Base-by-base conservation (phyloP, 768 basidiomycete species). In the Mycena rebaudengoi region DNA sequence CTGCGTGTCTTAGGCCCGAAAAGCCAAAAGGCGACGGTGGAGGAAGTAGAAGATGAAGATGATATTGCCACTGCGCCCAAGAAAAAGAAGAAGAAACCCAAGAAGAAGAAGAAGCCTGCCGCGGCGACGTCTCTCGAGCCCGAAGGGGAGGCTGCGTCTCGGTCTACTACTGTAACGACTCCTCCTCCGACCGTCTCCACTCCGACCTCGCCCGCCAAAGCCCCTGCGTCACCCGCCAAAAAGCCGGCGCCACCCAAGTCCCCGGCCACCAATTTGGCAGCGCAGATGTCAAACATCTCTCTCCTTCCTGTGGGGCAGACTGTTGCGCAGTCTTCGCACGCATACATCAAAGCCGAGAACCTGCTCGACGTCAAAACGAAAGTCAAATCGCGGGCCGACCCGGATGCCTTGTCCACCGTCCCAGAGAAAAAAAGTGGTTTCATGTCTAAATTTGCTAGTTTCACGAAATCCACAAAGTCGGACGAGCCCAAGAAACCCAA, bases 61-160 rank as follows among this genome's bases (percentile, higher is more conserved):
- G 84, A 83, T 5, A 76, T 70, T 28, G 46, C 72, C 0, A 69
- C 78, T 2, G 48, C 74, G 1, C 76, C 81, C 45, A 91, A 92
- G 80, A 92, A 91, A 74, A 91, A 92, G 75, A 89, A 89, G 74
- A 90, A 90, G 76, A 91, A 91, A 68, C 77, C 84, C 21, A 92
- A 90, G 80, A 93, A 91, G 73, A 91, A 89, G 76, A 88, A 86
- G 74, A 85, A 85, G 66, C 76, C 77, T 56, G 62, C 79, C 8
- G 55, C 77, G 20, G 60, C 75, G 4, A 62, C 75, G 5, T 49
- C 76, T 33, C 66, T 52, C 18, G 71, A 69, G 32, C 56, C 71
- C 46, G 67, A 69, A 8, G 62, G 65, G 7, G 68, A 70, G 20
- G 62, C 51, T 7, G n/a, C 69, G 37, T 48, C 70, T 16, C 63